Conservation (phyloP, 108 stramenopile species). For the Craspedostauros australis region DNA sequence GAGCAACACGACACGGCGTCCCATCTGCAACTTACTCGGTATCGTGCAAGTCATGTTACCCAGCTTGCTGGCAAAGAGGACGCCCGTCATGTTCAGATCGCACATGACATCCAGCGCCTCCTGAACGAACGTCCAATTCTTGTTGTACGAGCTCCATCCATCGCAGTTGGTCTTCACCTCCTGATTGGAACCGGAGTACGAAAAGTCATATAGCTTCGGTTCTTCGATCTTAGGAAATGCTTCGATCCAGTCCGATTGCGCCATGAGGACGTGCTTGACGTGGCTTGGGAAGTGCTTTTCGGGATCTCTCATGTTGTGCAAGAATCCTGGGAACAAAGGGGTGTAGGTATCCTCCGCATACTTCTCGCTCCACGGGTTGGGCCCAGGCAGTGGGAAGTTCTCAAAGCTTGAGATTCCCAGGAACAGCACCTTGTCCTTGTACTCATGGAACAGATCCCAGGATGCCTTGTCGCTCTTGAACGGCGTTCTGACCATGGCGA, state of each 20-base stretch:
- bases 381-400: constrained; percentile 25
- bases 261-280: no score
- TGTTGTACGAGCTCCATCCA: constrained; percentile 33
- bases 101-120: constrained; percentile 41
- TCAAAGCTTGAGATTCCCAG: constrained; percentile 36
- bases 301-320: no score
- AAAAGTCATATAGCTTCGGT: no score
- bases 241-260: no score
- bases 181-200: no score
- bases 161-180: constrained; percentile 23
- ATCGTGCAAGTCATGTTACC: no score
- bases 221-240: no score
- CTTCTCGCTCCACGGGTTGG: constrained; percentile 23
- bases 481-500: constrained; percentile 30
- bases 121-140: constrained; percentile 37
- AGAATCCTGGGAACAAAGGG: no score
- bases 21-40: no score
- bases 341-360: neutral
- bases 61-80: constrained; percentile 34
- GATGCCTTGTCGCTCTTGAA: no score
- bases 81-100: constrained; percentile 42
- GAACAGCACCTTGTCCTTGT: constrained; percentile 33
- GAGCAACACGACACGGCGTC: no score
- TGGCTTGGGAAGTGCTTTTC: no score
- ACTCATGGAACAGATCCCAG: constrained; percentile 26